phyloP scores from a whole-genome alignment of 2,329 filamentous ascomycete species.

The Aspergillus sp. region DNA sequence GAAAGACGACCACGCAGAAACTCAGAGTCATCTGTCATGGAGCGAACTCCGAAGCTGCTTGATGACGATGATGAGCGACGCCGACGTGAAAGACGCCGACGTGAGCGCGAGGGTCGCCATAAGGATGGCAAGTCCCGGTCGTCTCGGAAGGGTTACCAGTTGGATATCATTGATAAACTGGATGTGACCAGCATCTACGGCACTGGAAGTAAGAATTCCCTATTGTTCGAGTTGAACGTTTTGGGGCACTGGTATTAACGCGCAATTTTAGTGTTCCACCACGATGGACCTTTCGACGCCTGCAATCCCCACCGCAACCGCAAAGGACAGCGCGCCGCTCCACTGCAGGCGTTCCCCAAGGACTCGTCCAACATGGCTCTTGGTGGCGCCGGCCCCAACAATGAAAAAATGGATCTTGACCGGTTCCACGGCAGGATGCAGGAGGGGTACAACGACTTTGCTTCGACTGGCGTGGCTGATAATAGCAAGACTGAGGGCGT shows the following conservation, averaged over 20 bases:
- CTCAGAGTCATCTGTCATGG: slow-evolving; percentile 64
- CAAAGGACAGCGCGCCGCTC: slow-evolving; percentile 75
- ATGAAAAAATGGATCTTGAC: slow-evolving; percentile 77
- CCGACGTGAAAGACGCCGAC: slow-evolving; percentile 48
- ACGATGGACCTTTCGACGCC: slow-evolving; percentile 95
- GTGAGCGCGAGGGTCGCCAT: slow-evolving; percentile 49
- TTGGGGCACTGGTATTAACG: background rate
- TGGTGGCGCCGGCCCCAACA: slow-evolving; percentile 82
- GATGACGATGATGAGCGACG: slow-evolving; percentile 52
- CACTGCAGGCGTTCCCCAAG: slow-evolving; percentile 94
- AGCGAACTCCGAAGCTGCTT: slow-evolving; percentile 48
- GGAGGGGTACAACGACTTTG: slow-evolving; percentile 86
- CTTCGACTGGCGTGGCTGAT: slow-evolving; percentile 44
- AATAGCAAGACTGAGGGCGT: slow-evolving; percentile 35
- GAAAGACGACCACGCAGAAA: slow-evolving; percentile 55
- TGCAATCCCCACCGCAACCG: slow-evolving; percentile 93
- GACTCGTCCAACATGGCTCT: slow-evolving; percentile 90
- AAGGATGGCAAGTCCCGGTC: slow-evolving; percentile 40
- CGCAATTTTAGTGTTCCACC: slow-evolving; percentile 74
- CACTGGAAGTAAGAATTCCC: slow-evolving; percentile 69
- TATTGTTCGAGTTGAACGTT: slow-evolving; percentile 4
- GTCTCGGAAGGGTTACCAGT: slow-evolving; percentile 40
- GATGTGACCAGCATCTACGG: slow-evolving; percentile 97
- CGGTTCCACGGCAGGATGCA: slow-evolving; percentile 81
- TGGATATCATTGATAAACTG: slow-evolving; percentile 94